Evolutionary conservation across 129 eudicot species (phyloP).

Genomic region (Flaveria sonorensis): DNA sequence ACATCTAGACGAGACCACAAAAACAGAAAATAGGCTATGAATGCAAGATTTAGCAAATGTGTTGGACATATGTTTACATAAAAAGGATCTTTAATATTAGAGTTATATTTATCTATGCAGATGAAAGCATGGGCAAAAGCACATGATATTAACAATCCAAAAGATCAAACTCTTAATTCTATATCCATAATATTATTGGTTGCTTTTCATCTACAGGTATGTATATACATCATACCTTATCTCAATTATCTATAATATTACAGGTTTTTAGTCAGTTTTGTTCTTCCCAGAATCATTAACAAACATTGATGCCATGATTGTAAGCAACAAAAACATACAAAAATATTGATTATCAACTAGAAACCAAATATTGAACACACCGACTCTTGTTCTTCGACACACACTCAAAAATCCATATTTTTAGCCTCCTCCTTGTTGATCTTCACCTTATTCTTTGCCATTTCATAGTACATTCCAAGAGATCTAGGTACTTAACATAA

Average conservation of each 20-base stretch:
- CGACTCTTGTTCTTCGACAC: too few species aligned
- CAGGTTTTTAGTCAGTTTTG: too few species aligned
- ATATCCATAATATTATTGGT: constrained; percentile 37
- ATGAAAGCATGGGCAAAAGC: constrained; percentile 93
- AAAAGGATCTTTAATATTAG: neutral
- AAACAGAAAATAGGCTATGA: neutral
- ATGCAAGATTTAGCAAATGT: neutral
- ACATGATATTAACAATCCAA: constrained; percentile 75
- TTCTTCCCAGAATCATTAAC: too few species aligned
- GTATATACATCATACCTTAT: neutral
- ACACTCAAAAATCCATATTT: too few species aligned
- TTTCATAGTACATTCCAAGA: too few species aligned
- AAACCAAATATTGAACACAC: too few species aligned
- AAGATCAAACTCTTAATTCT: constrained; percentile 42
- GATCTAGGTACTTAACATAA: too few species aligned
- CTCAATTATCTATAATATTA: neutral
- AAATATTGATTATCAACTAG: too few species aligned
- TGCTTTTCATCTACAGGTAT: constrained; percentile 42
- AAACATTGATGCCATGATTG: too few species aligned
- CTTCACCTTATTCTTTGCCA: too few species aligned
- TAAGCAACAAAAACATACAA: too few species aligned
- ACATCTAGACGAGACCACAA: neutral
- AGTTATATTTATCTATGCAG: constrained; percentile 45
- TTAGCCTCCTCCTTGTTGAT: too few species aligned
- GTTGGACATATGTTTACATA: neutral